Base-by-base conservation (phyloP, 257 asterid species). In the Misopates orontium region DNA sequence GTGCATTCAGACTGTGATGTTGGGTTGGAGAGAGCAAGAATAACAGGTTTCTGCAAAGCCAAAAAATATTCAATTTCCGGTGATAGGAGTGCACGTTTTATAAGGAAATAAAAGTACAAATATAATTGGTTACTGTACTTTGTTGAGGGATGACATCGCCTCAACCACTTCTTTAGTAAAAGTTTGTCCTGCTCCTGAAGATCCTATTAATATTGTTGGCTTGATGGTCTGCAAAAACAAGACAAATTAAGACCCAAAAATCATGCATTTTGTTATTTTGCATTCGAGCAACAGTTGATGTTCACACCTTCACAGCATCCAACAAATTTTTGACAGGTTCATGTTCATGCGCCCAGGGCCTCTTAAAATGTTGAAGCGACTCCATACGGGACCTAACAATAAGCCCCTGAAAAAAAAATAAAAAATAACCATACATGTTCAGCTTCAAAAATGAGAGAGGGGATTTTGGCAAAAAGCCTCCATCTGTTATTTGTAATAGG, bases 321-420 rank as follows among this genome's bases (percentile, higher is more conserved):
- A 81, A 76, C 74, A 85, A 78, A 55, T 77, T 79, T 60, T 40
- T 50, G 70, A 85, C 79, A 8, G 87, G 89, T 64, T 80, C 79
- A 6, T 85, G 87, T 75, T 80, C 85, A 25, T 85, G 92, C 14
- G 92, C 92, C 92, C 92, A 85, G 1, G 93, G 90, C 77, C 83
- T 78, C 83, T 86, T 86, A 62, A 86, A 83, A 79, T 86, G 90
- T 70, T 86, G 94, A 62, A 86, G 90, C 4, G 84, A 71, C 40
- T 83, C 94, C 56, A 77, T 16, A 52, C 94, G 94, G 4, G 94
- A 81, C 54, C 47, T 72, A 59, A 86, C 90, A 61, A 86, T 83
- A 79, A 86, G 80, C 25, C 94, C 94, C 94, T 86, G 45, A 70
- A 71, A 66, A 56, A 32, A 51, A 61, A 62, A 62, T 23, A 21